Conservation (phyloP, 768 basidiomycete species). For the Boletus insuetus region DNA sequence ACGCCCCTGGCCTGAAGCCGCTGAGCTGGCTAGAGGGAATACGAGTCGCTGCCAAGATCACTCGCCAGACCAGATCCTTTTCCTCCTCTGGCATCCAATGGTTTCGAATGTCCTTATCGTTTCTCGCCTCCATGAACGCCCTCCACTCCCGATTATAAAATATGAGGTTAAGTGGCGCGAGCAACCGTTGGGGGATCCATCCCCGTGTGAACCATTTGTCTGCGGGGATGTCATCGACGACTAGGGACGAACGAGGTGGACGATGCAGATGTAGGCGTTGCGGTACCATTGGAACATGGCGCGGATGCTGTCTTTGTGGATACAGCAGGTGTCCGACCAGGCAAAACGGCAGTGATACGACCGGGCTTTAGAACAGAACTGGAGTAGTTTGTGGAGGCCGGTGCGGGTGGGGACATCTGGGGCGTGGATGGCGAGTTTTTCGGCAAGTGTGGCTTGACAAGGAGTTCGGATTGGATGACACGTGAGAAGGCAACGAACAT, state of each 20-base stretch:
- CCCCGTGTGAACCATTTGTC: slow-evolving; percentile 20
- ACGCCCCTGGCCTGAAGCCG: slow-evolving; percentile 1
- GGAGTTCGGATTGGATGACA: too few relatives aligned
- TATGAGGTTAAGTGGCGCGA: slow-evolving; percentile 18
- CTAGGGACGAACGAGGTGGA: slow-evolving; percentile 12
- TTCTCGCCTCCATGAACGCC: slow-evolving; percentile 1
- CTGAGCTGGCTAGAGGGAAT: background rate
- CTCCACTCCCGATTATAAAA: slow-evolving; percentile 1
- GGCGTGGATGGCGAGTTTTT: too few relatives aligned
- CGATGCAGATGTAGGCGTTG: slow-evolving; percentile 16
- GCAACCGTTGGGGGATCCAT: slow-evolving; percentile 17
- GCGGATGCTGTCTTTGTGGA: slow-evolving; percentile 23
- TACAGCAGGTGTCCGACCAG: slow-evolving; percentile 26
- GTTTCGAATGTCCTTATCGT: slow-evolving; percentile 5
- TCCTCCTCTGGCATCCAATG: background rate
- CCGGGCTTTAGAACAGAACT: slow-evolving; percentile 12
- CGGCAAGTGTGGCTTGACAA: too few relatives aligned
- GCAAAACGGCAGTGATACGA: slow-evolving; percentile 7
- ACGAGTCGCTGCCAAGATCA: background rate
- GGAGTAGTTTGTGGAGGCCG: slow-evolving; percentile 6
- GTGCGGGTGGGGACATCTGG: too few relatives aligned
- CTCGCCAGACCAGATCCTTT: background rate
- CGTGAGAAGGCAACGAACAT: too few relatives aligned
- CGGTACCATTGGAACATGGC: slow-evolving; percentile 30
- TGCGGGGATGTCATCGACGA: slow-evolving; percentile 4